Conservation (phyloP, 208 protist genomes). For the Phytomonas sp. region DNA sequence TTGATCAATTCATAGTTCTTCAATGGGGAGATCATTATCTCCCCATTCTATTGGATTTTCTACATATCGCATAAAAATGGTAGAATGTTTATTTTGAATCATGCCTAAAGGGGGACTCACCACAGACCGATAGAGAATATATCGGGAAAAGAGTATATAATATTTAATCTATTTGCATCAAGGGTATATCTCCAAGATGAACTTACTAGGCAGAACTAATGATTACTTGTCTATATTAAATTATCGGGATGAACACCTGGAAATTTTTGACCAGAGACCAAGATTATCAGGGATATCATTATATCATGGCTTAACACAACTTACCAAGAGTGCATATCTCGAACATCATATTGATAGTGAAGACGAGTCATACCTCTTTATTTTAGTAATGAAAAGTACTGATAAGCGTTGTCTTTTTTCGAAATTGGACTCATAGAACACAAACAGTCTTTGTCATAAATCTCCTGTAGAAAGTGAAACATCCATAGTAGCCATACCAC, state of each 20-base stretch:
- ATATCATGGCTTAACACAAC: neutral
- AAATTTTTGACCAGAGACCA: neutral
- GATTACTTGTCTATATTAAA: neutral
- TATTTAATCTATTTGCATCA: neutral
- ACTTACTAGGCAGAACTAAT: neutral
- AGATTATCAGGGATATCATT: neutral
- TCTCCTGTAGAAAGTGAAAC: neutral
- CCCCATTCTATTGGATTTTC: neutral
- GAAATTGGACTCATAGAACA: neutral
- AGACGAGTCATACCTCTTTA: neutral
- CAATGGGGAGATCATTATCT: neutral
- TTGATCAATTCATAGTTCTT: neutral
- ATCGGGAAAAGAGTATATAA: neutral
- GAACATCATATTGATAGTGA: neutral
- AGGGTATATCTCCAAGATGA: neutral
- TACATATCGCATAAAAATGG: neutral
- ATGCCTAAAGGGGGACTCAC: neutral
- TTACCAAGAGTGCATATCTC: neutral
- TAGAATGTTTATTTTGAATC: neutral
- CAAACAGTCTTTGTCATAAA: neutral
- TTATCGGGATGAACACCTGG: neutral
- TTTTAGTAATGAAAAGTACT: neutral
- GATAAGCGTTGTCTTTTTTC: neutral
- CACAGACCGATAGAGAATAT: neutral
- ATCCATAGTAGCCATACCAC: neutral